These are phyloP conservation scores for Pichia insulana DNA, from an alignment of 805 yeast species.

Conservation along the genomic window DNA sequence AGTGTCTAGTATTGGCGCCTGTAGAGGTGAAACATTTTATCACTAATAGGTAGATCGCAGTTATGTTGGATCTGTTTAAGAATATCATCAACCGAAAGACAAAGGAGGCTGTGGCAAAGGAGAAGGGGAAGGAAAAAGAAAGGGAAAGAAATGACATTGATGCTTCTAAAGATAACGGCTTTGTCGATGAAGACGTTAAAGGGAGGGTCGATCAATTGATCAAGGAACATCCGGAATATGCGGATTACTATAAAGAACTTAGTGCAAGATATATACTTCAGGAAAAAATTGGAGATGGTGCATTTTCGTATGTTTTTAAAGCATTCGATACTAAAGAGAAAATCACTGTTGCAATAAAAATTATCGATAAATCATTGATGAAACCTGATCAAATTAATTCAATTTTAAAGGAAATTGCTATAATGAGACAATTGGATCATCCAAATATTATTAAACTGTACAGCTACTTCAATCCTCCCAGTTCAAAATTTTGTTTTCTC, in stretches of 20 bases:
- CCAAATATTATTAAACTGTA: conserved; percentile 50
- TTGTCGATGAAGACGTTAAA: background rate
- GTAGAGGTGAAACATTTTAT: background rate
- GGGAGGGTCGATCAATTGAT: conserved; percentile 3
- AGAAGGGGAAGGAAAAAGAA: background rate
- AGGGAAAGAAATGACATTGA: background rate
- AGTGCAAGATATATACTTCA: conserved; percentile 21
- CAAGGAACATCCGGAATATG: conserved; percentile 10
- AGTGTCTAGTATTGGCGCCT: background rate
- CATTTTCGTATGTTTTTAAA: conserved; percentile 77
- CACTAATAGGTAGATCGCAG: background rate
- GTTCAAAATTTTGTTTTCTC: conserved; percentile 45
- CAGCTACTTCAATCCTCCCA: conserved; percentile 42
- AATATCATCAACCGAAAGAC: conserved; percentile 17
- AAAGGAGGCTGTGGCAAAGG: background rate
- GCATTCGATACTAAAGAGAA: conserved; percentile 43
- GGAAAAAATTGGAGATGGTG: conserved; percentile 67
- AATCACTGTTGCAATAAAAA: conserved; percentile 59
- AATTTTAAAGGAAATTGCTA: conserved; percentile 62
- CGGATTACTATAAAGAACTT: conserved; percentile 22
- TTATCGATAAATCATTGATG: conserved; percentile 56
- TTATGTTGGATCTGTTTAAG: conserved; percentile 24
- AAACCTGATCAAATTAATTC: conserved; percentile 43
- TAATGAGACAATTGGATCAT: conserved; percentile 59
- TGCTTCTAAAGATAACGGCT: conserved; percentile 5